Conservation (phyloP, 306 rosid species). For the Notholithocarpus densiflorus region DNA sequence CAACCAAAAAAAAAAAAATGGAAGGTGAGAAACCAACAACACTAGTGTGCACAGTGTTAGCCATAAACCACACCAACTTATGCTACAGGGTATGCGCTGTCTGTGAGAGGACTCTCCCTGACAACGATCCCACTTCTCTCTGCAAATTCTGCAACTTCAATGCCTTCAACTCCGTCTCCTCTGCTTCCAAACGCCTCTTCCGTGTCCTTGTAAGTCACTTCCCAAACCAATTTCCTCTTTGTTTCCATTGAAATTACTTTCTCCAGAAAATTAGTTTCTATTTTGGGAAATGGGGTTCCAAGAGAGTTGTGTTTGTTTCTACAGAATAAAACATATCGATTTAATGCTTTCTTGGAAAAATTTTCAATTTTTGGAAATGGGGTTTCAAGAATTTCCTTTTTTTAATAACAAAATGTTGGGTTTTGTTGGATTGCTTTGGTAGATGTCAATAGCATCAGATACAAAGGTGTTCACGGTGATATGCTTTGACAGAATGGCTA, state of each 20-base stretch:
- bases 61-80: slow-evolving; percentile 42
- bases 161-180: slow-evolving; percentile 29
- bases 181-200: slow-evolving; percentile 57
- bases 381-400: too few species aligned
- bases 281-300: not conserved
- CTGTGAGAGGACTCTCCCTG: slow-evolving; percentile 59
- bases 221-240: not conserved
- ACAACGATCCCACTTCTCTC: slow-evolving; percentile 14
- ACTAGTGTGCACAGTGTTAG: slow-evolving; percentile 43
- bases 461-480: slow-evolving; percentile 49
- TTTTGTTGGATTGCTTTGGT: slow-evolving; percentile 4
- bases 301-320: not conserved
- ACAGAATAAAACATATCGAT: too few species aligned
- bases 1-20: slow-evolving; percentile 6
- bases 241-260: not conserved
- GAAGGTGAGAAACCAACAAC: slow-evolving; percentile 29
- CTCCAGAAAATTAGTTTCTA: not conserved
- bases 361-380: too few species aligned
- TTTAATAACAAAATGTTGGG: not conserved
- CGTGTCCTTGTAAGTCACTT: slow-evolving; percentile 48
- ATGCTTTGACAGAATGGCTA: slow-evolving; percentile 70
- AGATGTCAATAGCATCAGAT: slow-evolving; percentile 78
- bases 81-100: slow-evolving; percentile 56
- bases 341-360: too few species aligned
- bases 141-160: slow-evolving; percentile 54